Evolutionary conservation across 148 eudicot genomes (phyloP), one percentile per base, ranked within the genome.

Genomic region (Cornus controversa): DNA sequence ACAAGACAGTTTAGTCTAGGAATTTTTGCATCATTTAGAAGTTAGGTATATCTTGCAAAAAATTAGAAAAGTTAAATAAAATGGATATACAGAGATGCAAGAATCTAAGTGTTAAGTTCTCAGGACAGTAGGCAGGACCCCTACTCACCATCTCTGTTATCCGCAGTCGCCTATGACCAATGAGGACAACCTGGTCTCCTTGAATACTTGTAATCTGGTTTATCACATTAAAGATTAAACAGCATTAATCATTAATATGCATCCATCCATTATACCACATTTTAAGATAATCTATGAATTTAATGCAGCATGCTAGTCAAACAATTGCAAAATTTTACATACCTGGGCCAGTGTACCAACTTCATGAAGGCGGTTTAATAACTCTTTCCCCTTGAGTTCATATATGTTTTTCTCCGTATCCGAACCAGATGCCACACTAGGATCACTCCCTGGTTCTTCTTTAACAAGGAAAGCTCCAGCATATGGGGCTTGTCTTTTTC

Each of bases 331-430:
- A 5, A n/a, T 60, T 64, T 66, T 62, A 73, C 53, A 53, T 85
- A 96, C 98, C 97, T 92, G 99, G 42, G 95, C 99, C 42, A 96
- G 85, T 57, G 98, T 93, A 70, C 99, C 99, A 84, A 96, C 96
- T 84, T 93, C 90, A 82, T 96, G 93, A 81, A 96, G 92, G 78
- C 98, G 94, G 63, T 87, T 86, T 31, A 92, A 76, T 79, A 96
- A 88, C 20, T 93, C 95, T 84, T 89, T 85, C 75, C 99, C 99
- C 85, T 92, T 96, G 70, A 93, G 92, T 62, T 96, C 93, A 75
- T 87, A 75, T 57, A 91, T 82, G 69, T 80, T 89, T 79, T 94
- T 93, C 69, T 92, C 99, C 23, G 89, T n/a, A 69, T 96, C 95
- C 20, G 89, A 77, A 54, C 84, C 87, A 80, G 88, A 78, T 37